A percentile compares a stretch with the other conserved stretches of the same genome.
These are phyloP conservation scores for Parachlorella kessleri DNA, from an alignment of 139 green algal genomes.

Conservation along the genomic window DNA sequence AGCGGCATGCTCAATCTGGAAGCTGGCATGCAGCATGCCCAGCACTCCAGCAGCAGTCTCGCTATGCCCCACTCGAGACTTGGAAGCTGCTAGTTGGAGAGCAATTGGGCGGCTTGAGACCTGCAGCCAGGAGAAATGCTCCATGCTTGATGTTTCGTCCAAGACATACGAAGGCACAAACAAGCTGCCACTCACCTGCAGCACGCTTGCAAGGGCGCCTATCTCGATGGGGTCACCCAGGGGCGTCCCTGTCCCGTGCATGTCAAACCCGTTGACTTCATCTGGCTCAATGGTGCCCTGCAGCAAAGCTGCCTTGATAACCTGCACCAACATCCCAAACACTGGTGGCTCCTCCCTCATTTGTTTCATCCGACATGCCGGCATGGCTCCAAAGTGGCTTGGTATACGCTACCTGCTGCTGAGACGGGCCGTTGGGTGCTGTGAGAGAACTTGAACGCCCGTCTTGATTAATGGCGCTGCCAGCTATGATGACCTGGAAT, in stretches of 20 bases:
- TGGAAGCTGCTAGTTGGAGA: slow-evolving; percentile 37
- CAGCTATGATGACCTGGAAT: slow-evolving; percentile 38
- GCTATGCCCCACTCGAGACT: slow-evolving; percentile 46
- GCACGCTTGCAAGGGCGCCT: slow-evolving; percentile 47
- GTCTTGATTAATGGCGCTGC: slow-evolving; percentile 86
- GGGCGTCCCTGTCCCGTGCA: slow-evolving; percentile 67
- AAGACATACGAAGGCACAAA: background rate
- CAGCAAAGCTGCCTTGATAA: slow-evolving; percentile 5
- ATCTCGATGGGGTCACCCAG: slow-evolving; percentile 66
- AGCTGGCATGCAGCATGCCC: slow-evolving; percentile 23
- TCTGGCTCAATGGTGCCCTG: slow-evolving; percentile 9
- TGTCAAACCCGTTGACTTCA: slow-evolving; percentile 54
- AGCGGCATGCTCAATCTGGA: background rate
- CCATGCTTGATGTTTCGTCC: background rate
- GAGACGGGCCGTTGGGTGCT: slow-evolving; percentile 84
- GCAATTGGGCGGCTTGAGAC: slow-evolving; percentile 2
- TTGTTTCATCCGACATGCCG: background rate
- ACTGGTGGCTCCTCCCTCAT: background rate
- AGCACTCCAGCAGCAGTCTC: slow-evolving; percentile 45
- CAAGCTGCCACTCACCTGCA: slow-evolving; percentile 8
- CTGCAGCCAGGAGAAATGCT: background rate
- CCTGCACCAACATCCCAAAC: background rate
- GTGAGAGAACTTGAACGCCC: slow-evolving; percentile 85
- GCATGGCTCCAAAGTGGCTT: slow-evolving; percentile 46
- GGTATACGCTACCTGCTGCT: slow-evolving; percentile 70